phyloP scores from a whole-genome alignment of 371 early-diverging fungal genomes.

The Basidiobolus meristosporus region DNA sequence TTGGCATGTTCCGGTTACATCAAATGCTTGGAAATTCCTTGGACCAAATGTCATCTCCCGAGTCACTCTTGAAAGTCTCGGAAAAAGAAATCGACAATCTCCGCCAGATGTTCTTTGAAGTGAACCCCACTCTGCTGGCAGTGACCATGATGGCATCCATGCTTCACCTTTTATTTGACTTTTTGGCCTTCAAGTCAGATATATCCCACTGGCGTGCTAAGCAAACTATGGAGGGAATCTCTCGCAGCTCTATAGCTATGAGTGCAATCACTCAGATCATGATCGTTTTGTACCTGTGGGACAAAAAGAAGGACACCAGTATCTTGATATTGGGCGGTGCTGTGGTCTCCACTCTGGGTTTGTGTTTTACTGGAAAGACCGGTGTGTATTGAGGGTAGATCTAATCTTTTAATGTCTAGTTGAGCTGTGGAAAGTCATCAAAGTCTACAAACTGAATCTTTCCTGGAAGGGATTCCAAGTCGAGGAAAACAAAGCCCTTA shows the following conservation, averaged over 20 bases:
- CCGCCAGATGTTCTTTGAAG: slow-evolving; percentile 22
- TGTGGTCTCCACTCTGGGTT: too few relatives aligned
- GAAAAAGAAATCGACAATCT: slow-evolving; percentile 18
- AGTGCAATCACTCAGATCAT: slow-evolving; percentile 27
- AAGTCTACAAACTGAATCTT: background rate
- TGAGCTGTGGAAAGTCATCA: slow-evolving; percentile 1
- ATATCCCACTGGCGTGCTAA: slow-evolving; percentile 26
- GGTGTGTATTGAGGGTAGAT: too few relatives aligned
- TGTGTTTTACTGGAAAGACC: too few relatives aligned
- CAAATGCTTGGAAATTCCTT: background rate
- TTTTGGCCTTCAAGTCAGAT: slow-evolving; percentile 60
- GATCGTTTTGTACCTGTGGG: slow-evolving; percentile 37
- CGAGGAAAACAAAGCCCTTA: slow-evolving; percentile 2
- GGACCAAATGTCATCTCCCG: too few relatives aligned
- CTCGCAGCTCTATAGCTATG: slow-evolving; percentile 31
- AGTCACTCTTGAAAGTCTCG: slow-evolving; percentile 8
- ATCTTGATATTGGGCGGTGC: slow-evolving; percentile 16
- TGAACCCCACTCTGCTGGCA: slow-evolving; percentile 19
- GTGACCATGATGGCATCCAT: slow-evolving; percentile 42
- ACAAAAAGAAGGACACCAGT: slow-evolving; percentile 19
- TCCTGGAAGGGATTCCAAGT: background rate
- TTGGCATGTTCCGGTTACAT: slow-evolving; percentile 17
- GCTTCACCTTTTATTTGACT: slow-evolving; percentile 49
- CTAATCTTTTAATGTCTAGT: too few relatives aligned
- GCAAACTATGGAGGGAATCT: slow-evolving; percentile 29